Conservation (phyloP, 1,284 basidiomycete species). For the Ganoderma lucidum region DNA sequence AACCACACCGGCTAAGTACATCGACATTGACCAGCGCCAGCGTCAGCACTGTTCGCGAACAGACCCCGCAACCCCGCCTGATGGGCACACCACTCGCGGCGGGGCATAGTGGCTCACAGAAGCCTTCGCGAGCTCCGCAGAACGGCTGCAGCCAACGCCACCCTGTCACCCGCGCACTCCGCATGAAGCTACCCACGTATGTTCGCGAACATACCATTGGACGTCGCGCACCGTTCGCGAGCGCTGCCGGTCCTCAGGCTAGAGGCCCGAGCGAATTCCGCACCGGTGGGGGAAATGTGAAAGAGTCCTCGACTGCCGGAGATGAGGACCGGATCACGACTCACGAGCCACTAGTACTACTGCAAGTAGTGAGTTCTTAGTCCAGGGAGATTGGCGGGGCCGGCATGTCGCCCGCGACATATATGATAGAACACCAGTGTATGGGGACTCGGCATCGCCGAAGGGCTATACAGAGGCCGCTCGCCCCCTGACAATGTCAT, state of each 20-base stretch:
- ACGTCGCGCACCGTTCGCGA: neutral
- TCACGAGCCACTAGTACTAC: too few species aligned
- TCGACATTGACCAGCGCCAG: too few species aligned
- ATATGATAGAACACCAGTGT: neutral
- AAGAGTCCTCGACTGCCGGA: constrained; percentile 4
- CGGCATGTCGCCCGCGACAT: neutral
- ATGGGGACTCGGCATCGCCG: constrained; percentile 8
- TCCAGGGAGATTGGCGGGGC: neutral
- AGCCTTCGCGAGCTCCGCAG: neutral
- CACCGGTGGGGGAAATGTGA: neutral
- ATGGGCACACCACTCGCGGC: neutral
- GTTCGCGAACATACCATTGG: neutral
- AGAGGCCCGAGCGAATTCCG: neutral
- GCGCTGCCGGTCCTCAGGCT: neutral
- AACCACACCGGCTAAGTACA: neutral
- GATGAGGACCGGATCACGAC: constrained; percentile 4
- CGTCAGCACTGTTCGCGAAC: constrained; percentile 4
- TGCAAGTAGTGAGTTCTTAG: neutral
- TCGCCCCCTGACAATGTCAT: neutral
- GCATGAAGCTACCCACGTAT: neutral
- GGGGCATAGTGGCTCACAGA: neutral
- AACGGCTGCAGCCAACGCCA: neutral
- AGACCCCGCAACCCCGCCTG: constrained; percentile 1
- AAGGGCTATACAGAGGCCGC: neutral
- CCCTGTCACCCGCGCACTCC: neutral